phyloP scores from a whole-genome alignment of 208 protist genomes.

The Acanthamoeba sp. region DNA sequence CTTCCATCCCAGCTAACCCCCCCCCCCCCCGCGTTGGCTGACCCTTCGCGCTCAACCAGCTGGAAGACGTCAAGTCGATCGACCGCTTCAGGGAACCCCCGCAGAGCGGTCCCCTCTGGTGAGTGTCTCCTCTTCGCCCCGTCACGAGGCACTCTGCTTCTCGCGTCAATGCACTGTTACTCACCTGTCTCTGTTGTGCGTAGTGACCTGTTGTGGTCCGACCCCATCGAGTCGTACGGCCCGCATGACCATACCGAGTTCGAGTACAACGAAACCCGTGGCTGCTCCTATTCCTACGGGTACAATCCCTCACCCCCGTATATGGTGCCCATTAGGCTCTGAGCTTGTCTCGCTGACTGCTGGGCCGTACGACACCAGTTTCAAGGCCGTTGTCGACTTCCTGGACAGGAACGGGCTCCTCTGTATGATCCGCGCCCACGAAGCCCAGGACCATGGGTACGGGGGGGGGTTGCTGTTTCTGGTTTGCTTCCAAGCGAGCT shows the following conservation, averaged over 20 bases:
- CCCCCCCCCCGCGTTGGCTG: constrained; percentile 85
- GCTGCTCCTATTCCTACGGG: constrained; percentile 89
- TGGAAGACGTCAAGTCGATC: constrained; percentile 92
- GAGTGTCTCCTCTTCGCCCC: not conserved
- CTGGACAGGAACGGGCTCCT: constrained; percentile 95
- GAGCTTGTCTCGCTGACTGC: not conserved
- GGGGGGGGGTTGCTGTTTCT: not conserved
- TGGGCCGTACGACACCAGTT: not conserved
- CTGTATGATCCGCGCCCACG: constrained; percentile 97
- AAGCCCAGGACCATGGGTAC: constrained; percentile 90
- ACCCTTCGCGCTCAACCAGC: constrained; percentile 89
- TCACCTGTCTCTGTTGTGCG: not conserved
- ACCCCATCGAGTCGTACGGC: constrained; percentile 94
- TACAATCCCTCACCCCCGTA: constrained; percentile 20
- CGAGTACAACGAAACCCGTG: constrained; percentile 88
- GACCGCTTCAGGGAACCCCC: constrained; percentile 96
- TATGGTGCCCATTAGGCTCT: not conserved
- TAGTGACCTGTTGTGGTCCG: constrained; percentile 96
- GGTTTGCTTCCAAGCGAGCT: not conserved
- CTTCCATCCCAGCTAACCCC: constrained; percentile 92
- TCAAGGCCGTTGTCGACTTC: constrained; percentile 93
- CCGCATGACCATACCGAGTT: constrained; percentile 91
- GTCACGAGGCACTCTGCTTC: not conserved
- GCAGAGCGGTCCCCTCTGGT: constrained; percentile 93
- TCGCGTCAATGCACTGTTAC: too few species aligned